Percentiles rank a stretch among this genome's conserved stretches.
phyloP scores from a whole-genome alignment of 495 filamentous ascomycete genomes.

The Xylaria scruposa region DNA sequence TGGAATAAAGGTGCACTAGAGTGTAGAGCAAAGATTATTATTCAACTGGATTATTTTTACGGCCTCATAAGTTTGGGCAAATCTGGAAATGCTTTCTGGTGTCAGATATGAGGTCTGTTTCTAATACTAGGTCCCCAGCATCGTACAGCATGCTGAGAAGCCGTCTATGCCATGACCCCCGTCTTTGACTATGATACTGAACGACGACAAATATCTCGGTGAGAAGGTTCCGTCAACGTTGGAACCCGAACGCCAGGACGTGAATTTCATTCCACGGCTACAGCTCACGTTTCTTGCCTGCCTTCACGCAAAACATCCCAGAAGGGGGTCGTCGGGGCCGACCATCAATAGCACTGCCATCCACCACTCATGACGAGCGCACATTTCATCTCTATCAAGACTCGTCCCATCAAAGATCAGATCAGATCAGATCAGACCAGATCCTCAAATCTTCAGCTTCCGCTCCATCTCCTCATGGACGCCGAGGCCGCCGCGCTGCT shows the following conservation, averaged over 20 bases:
- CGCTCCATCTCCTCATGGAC: conserved; percentile 96
- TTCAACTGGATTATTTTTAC: background rate
- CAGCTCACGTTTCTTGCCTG: background rate
- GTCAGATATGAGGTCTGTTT: background rate
- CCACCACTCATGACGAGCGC: background rate
- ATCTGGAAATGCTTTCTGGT: background rate
- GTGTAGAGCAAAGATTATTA: background rate
- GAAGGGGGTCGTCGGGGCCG: background rate
- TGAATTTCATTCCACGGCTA: background rate
- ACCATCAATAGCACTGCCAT: background rate
- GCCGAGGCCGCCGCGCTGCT: conserved; percentile 67
- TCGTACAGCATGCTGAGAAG: background rate
- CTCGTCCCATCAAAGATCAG: background rate
- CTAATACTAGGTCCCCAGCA: conserved; percentile 10
- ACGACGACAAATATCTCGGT: background rate
- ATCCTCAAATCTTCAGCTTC: conserved; percentile 64
- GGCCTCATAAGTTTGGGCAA: background rate
- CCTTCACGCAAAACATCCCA: background rate
- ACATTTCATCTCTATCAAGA: background rate
- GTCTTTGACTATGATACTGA: background rate
- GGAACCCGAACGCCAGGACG: conserved; percentile 6
- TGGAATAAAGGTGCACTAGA: background rate
- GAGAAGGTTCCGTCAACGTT: background rate
- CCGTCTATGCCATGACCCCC: conserved; percentile 1
- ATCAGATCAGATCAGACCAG: background rate